Evolutionary conservation across 257 asterid genomes (phyloP).

Genomic region (Nicotiana attenuata): DNA sequence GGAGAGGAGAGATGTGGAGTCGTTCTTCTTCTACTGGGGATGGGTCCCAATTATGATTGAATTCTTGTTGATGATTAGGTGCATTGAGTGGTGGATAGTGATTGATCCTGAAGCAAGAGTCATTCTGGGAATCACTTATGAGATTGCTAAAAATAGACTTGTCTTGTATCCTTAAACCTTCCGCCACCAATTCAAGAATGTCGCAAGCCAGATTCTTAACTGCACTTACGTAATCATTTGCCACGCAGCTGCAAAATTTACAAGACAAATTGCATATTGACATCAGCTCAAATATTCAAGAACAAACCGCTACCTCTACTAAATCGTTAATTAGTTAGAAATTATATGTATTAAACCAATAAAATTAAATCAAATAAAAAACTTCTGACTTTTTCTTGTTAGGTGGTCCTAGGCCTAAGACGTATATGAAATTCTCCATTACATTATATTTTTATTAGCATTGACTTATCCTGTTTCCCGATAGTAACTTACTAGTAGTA

Average conservation of each 20-base stretch:
- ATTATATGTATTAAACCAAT: neutral
- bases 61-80: neutral
- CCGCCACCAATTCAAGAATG: constrained; percentile 58
- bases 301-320: neutral
- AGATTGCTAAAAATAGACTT: constrained; percentile 42
- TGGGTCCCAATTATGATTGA: neutral
- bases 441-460: neutral
- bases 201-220: constrained; percentile 52
- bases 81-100: constrained; percentile 44
- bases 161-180: constrained; percentile 40
- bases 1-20: neutral
- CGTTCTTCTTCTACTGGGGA: neutral
- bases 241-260: constrained; percentile 34
- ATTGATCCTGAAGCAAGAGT: constrained; percentile 75
- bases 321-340: neutral
- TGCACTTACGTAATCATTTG: constrained; percentile 52
- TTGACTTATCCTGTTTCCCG: neutral
- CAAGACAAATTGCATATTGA: neutral
- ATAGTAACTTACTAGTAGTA: neutral
- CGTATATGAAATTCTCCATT: neutral
- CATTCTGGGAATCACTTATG: constrained; percentile 43
- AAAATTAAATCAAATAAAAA: neutral
- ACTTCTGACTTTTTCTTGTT: neutral
- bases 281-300: neutral
- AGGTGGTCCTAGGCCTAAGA: neutral